Evolutionary conservation across 2,329 filamentous ascomycete species (phyloP), one percentile per base, ranked within the genome.

Genomic region (Colletotrichum sojae): DNA sequence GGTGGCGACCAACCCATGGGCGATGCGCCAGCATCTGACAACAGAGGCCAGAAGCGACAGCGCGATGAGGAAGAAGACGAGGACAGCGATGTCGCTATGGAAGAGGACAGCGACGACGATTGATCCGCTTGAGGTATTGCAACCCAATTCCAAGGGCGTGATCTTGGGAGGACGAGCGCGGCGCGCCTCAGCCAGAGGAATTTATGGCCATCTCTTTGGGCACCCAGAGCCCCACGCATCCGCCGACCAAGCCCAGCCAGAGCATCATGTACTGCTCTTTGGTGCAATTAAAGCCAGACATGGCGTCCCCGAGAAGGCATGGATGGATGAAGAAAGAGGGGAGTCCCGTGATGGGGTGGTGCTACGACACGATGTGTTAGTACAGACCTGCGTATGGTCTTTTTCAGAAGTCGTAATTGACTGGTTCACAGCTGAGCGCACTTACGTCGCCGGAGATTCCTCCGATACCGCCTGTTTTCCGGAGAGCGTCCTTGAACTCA

Each of bases 261-360:
- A 94, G 83, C 81, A 94, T 88, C 76, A 98, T 85, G 83, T 98
- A 98, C 74, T 91, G 85, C 75, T 90, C 80, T 78, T 85, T 83
- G 77, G 85, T 79, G 74, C 88, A 90, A 73, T 87, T 82, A 75
- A 94, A 90, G 59, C 83, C 84, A 73, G 85, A 84, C 87, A 98
- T 92, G 60, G 93, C 92, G 72, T 95, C 92, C 64, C 92, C 92
- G 9, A 96, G 93, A 78, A 93, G 89, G 81, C 96, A 98, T 25
- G 96, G 95, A 82, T 99, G 96, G 74, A 98, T 87, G 80, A 97
- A 98, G 80, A 95, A 98, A 57, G 90, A 89, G 48, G 94, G 94
- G 67, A 91, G 80, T 61, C 92, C 92, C 67, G 90, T 93, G 68
- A 93, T 81, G 60, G 96, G 95, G 85, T 98, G 94, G 80, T 97